phyloP scores from a whole-genome alignment of 2,329 filamentous ascomycete species.

The Fonsecaea monophora region DNA sequence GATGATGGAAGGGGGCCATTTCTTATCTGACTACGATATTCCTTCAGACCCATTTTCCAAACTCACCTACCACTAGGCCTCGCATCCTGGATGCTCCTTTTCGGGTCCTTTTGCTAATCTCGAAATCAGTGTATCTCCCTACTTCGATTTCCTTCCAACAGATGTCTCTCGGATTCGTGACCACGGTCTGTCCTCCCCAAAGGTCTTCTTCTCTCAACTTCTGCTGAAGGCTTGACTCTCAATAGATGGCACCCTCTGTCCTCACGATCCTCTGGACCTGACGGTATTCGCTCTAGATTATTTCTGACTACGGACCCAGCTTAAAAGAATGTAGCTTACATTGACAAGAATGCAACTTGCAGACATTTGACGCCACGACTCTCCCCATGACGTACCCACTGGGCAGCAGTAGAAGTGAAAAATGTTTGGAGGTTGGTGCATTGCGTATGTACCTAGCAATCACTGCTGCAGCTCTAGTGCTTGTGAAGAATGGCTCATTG shows the following conservation, averaged over 20 bases:
- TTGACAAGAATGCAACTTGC: not conserved
- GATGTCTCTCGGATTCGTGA: not conserved
- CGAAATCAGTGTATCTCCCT: not conserved
- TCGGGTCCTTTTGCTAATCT: not conserved
- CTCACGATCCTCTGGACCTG: not conserved
- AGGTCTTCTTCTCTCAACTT: not conserved
- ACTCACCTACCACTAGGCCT: no score
- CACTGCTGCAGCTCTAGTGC: no score
- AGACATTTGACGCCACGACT: not conserved
- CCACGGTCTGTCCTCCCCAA: not conserved
- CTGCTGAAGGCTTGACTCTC: no score
- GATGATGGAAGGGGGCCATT: no score
- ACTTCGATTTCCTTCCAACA: not conserved
- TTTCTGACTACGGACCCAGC: not conserved
- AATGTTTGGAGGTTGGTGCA: not conserved
- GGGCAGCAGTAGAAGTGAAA: not conserved
- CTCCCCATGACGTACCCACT: not conserved
- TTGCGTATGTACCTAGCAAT: not conserved
- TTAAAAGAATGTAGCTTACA: not conserved
- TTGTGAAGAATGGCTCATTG: no score
- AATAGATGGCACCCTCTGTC: no score
- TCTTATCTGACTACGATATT: no score
- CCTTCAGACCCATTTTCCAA: no score
- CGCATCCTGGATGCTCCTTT: not conserved
- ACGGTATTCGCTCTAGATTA: not conserved